Evolutionary conservation across 345 rosid genomes (phyloP), one percentile per base, ranked within the genome.

Genomic region (Geranium rotundifolium): DNA sequence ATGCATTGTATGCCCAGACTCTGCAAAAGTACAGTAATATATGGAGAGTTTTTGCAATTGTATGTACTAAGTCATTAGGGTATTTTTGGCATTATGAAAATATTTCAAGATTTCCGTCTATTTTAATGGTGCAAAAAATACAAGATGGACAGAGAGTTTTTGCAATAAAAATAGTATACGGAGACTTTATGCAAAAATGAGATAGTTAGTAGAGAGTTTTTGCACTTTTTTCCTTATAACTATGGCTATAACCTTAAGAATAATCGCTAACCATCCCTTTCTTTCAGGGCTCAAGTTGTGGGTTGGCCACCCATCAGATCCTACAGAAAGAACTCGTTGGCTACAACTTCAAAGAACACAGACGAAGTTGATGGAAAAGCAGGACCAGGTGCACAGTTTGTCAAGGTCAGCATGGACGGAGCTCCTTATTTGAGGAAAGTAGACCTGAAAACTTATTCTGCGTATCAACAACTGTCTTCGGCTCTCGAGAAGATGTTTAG

Each of bases 281-380:
- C 63, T 61, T 66, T 56, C 74, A 86, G 89, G 84, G 87, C 85
- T 54, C 85, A 80, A 76, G 89, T 86, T 65, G 86, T 86, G 69
- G 92, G 92, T 58, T 86, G 92, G 92, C 92, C 92, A 19, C 92
- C 92, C 31, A 74, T 86, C 58, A 79, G 84, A 67, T 84, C 92
- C 3, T 86, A 68, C 67, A 73, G 92, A 70, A 84, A 80, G 79
- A 86, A 84, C 72, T 65, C 83, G 0, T 75, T 86, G 75, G 84
- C 81, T 23, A 71, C 81, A 62, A 65, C 85, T 62, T 80, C 83
- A 2, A 86, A 77, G 81, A 84, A 74, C 64, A 65, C 69, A 30
- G 85, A 81, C 5, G 87, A 84, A 67, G 84, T 82, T 4, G 89
- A 84, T 70, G 87, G 89, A 37, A 84, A 86, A 58, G 71, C 80